Evolutionary conservation across 768 basidiomycete genomes (phyloP), one percentile per base, ranked within the genome.

Genomic region (Kwoniella dejecticola): DNA sequence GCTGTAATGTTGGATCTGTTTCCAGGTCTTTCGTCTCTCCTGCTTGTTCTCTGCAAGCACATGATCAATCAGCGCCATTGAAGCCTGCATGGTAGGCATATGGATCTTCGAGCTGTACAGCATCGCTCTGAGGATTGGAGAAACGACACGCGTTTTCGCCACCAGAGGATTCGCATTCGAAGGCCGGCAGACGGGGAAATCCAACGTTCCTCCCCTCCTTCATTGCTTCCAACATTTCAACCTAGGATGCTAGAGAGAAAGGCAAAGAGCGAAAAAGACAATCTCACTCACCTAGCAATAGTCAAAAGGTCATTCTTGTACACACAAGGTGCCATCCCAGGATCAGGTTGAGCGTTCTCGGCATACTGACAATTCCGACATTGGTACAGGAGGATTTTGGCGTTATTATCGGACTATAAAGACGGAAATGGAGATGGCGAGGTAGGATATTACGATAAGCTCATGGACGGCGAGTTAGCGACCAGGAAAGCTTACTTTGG

Each of bases 301-400:
- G 90, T 95, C 70, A 96, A 80, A 80, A 97, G 80, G 80, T 97
- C 95, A 61, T 98, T 95, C 74, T 87, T 83, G 75, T 96, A 97
- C 17, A 98, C 93, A 72, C 90, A 91, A 70, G 87, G 87, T 77
- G 73, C 71, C 59, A 92, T 91, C 19, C 89, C 87, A 29, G 61
- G 59, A 48, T 69, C 70, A 42, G 61, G 58, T 3, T 55, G 36
- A 24, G 88, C 87, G 62, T 87, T 85, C 80, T 96, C 91, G 66
- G 90, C 87, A 77, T 89, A 91, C 1, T 82, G 79, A 78, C 94
- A 97, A 73, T 95, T 96, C 50, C 92, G 85, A 77, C 94, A 97
- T 1, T 88, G 88, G 68, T 93, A 94, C 42, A 93, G 85, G 85
- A 97, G 88, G 56, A 88, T 85, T 46, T 88, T 84, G 47, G 92